A percentile compares a stretch with the other conserved stretches of the same genome.
phyloP scores from a whole-genome alignment of 345 rosid species.

The Noccaea bulbosa region DNA sequence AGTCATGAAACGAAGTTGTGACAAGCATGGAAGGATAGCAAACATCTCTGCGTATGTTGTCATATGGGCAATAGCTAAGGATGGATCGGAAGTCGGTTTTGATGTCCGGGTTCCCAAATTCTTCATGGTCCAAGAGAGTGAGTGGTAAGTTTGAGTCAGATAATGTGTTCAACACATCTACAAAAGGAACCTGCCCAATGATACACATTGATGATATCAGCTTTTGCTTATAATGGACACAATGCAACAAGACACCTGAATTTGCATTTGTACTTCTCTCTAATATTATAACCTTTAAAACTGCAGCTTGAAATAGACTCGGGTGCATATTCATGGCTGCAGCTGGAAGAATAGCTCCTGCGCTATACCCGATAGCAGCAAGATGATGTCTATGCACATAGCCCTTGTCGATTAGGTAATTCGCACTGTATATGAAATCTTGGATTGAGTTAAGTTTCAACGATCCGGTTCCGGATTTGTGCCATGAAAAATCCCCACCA shows the following conservation, averaged over 20 bases:
- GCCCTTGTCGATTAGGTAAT: conserved; percentile 63
- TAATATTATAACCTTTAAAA: conserved; percentile 64
- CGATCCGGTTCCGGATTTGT: conserved; percentile 67
- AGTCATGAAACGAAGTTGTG: conserved; percentile 75
- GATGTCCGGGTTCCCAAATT: conserved; percentile 82
- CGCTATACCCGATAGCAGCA: conserved; percentile 73
- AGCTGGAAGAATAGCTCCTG: conserved; percentile 80
- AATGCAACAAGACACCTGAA: not conserved
- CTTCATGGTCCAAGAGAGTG: conserved; percentile 79
- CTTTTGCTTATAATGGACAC: not conserved
- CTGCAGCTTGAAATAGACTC: conserved; percentile 63
- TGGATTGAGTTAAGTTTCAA: conserved; percentile 68
- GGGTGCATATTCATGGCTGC: conserved; percentile 76
- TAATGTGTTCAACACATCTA: conserved; percentile 75
- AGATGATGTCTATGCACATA: conserved; percentile 65
- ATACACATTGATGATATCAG: conserved; percentile 17
- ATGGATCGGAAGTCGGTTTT: conserved; percentile 57
- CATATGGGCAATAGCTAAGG: conserved; percentile 79
- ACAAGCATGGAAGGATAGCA: conserved; percentile 78
- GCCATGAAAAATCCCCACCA: conserved; percentile 70
- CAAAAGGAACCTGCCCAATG: conserved; percentile 74
- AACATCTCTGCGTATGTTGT: conserved; percentile 60
- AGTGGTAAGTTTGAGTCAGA: conserved; percentile 83
- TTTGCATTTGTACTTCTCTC: conserved; percentile 1
- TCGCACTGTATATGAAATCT: conserved; percentile 68